Conservation (phyloP, 164 flowering plant species). For the Paratinospora sagittata region DNA sequence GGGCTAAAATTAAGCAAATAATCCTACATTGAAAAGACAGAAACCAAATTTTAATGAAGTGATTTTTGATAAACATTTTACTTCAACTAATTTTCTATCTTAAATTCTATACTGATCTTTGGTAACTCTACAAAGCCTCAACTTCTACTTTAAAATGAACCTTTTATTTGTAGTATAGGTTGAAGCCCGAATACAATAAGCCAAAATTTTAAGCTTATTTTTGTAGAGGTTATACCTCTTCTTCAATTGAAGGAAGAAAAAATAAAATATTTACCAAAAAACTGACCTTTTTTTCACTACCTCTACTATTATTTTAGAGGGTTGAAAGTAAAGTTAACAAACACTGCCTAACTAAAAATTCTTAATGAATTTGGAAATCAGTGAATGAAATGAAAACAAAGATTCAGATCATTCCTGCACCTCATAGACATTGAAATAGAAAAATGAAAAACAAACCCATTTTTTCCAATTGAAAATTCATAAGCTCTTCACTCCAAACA, state of each 20-base stretch:
- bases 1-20: background rate
- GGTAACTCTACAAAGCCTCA: background rate
- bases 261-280: too few species aligned
- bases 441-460: background rate
- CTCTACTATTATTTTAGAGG: too few species aligned
- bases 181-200: too few species aligned
- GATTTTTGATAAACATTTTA: too few species aligned
- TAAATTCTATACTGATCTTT: background rate
- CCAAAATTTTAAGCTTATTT: too few species aligned
- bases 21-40: background rate
- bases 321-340: too few species aligned
- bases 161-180: too few species aligned
- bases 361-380: background rate
- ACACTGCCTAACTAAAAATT: background rate
- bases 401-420: background rate
- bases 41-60: background rate
- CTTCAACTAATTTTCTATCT: background rate
- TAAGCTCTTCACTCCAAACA: too few species aligned
- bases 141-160: too few species aligned
- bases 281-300: too few species aligned
- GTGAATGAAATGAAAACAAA: background rate
- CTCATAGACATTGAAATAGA: slow-evolving; percentile 1
- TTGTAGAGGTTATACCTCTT: too few species aligned
- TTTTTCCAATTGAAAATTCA: background rate
- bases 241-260: too few species aligned